Conservation (phyloP, 2,329 filamentous ascomycete genomes). For the Dactylellina sp. region DNA sequence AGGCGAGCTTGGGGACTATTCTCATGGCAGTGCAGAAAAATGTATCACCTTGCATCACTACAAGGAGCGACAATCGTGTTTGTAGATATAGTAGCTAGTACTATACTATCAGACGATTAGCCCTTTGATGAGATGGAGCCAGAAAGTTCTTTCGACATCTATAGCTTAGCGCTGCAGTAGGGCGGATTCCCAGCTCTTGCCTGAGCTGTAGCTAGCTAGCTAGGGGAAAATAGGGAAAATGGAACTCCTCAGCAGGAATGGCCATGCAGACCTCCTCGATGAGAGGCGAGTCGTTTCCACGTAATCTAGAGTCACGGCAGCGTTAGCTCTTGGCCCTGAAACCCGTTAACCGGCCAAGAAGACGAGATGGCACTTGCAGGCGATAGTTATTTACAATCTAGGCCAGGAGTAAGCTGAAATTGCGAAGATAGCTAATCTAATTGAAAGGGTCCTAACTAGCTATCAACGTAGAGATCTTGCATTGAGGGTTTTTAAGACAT, state of each 20-base stretch:
- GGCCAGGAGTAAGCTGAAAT: not conserved
- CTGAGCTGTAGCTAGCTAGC: constrained; percentile 1
- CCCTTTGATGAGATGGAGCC: not conserved
- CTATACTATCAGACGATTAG: constrained; percentile 39
- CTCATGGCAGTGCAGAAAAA: constrained; percentile 2
- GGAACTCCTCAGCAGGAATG: not conserved
- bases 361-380: not conserved
- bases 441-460: not conserved
- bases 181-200: constrained; percentile 20
- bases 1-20: not conserved
- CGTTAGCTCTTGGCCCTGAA: not conserved
- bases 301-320: not conserved
- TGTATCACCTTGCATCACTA: constrained; percentile 36
- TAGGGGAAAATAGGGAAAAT: constrained; percentile 7
- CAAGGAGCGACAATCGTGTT: too few relatives aligned
- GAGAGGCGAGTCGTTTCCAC: not conserved
- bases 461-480: constrained; percentile 13
- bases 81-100: too few relatives aligned
- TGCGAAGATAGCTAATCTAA: constrained; percentile 2
- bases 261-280: not conserved
- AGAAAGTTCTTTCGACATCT: not conserved
- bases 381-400: not conserved
- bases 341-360: not conserved
- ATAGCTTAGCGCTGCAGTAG: not conserved
- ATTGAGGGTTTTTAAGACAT: constrained; percentile 39